Conservation (phyloP, 1,139 yeast species). For the Saccharomyces hybrid region DNA sequence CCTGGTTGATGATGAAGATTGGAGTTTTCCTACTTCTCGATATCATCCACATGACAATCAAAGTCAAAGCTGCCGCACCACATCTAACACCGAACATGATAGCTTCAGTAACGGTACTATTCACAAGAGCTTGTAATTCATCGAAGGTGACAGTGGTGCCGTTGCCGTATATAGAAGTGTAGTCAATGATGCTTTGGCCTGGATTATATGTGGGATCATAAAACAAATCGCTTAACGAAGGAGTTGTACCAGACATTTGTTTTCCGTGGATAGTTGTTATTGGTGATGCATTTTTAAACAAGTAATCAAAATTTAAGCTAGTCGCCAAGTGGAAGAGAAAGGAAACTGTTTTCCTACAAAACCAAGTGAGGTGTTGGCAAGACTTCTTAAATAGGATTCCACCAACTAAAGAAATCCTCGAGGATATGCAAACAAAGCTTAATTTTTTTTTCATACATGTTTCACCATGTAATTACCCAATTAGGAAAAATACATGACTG, state of each 20-base stretch:
- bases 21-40: conserved; percentile 52
- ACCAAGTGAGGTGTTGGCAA: background rate
- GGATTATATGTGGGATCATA: conserved; percentile 25
- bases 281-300: background rate
- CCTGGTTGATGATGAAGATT: conserved; percentile 60
- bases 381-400: background rate
- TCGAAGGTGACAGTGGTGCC: conserved; percentile 31
- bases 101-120: conserved; percentile 31
- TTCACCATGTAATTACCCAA: conserved; percentile 7
- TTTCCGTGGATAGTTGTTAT: background rate
- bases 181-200: conserved; percentile 19
- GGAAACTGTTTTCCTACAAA: background rate
- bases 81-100: conserved; percentile 39
- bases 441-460: background rate
- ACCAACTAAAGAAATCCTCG: background rate
- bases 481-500: conserved; percentile 6
- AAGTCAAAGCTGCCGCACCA: conserved; percentile 38
- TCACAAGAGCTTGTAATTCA: conserved; percentile 34
- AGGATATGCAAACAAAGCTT: background rate
- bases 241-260: conserved; percentile 1
- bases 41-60: conserved; percentile 36
- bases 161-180: conserved; percentile 28
- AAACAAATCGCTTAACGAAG: conserved; percentile 9
- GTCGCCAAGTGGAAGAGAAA: background rate
- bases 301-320: background rate